Conservation (phyloP, 2,329 filamentous ascomycete genomes). For the Dothideomycetes sp. region DNA sequence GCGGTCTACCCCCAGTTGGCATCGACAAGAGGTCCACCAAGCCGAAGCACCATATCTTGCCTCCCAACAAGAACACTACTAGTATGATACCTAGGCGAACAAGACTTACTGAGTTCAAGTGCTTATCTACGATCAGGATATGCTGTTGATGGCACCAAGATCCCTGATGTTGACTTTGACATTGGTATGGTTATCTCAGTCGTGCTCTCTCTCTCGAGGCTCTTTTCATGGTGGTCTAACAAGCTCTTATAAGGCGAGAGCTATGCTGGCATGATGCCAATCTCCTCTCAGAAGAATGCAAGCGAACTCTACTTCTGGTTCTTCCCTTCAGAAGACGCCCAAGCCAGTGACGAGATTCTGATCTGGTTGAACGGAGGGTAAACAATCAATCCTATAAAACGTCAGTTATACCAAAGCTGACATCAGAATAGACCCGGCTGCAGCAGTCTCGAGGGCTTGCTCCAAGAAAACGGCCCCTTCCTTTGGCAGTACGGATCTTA, state of each 20-base stretch:
- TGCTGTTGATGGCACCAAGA: conserved; percentile 16
- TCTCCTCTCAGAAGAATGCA: conserved; percentile 37
- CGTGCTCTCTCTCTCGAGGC: background rate
- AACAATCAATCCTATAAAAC: conserved; percentile 10
- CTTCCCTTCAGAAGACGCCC: conserved; percentile 39
- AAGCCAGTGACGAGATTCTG: conserved; percentile 39
- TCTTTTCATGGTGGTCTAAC: background rate
- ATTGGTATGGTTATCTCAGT: conserved; percentile 53
- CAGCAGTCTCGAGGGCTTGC: conserved; percentile 36
- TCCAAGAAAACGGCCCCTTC: conserved; percentile 41
- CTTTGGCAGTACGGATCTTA: conserved; percentile 34
- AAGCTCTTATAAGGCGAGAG: conserved; percentile 20
- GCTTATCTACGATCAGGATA: conserved; percentile 10
- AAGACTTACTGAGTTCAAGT: conserved; percentile 1
- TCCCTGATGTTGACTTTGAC: conserved; percentile 31
- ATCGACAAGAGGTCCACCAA: conserved; percentile 6
- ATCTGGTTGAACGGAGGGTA: conserved; percentile 33
- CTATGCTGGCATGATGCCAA: conserved; percentile 48
- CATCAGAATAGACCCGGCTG: conserved; percentile 41
- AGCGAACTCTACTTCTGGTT: conserved; percentile 46
- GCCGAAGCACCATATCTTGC: conserved; percentile 26
- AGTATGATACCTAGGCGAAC: conserved; percentile 26
- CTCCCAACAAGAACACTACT: conserved; percentile 34
- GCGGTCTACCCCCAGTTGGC: background rate
- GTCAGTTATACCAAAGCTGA: conserved; percentile 20